Base-by-base conservation (phyloP, 2,329 filamentous ascomycete species). In the Nothophoma quercina region DNA sequence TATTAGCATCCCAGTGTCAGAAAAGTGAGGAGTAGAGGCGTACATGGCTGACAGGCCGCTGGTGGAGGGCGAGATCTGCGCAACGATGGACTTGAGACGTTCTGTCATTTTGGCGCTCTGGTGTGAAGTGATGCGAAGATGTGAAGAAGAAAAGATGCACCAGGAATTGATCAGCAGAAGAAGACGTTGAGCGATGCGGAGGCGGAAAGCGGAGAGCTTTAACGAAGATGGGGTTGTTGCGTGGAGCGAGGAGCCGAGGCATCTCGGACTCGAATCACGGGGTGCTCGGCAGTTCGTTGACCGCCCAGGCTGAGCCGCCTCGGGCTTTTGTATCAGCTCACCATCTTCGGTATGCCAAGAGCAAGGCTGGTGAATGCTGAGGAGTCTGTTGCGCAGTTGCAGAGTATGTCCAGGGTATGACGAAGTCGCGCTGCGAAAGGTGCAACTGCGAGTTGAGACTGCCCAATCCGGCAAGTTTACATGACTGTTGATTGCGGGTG, bases 21-120 rank as follows among this genome's bases (percentile, higher is more conserved):
- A 7, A 16, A 30, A 16, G 18, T n/a, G n/a, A 26, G 10, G 7
- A 12, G 4, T 29, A 18, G 22, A 13, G 8, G 28, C 88, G 81
- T 84, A 96, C 93, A 97, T 90, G 58, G 86, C 80, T 65, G 85
- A 84, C 62, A 97, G 76, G 40, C 85, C 86, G 65, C 85, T 86
- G 67, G 87, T 86, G 64, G 84, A 85, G 42, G 91, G 89, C 54
- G 88, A 82, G 72, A 97, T 82, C 76, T 98, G 93, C 79, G 88
- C 92, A 68, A 96, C 83, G 69, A 98, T 89, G 62, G 89, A 93
- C 69, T 85, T 89, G 65, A 98, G 87, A 77, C 93, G 87, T 81
- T 96, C 91, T 58, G 87, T 84, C 71, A 74, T 73, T 3, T 39
- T 72, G 57, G 42, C 30, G 34, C 4, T 43, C 21, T 41, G 23